Evolutionary conservation across 805 yeast species (phyloP), one percentile per base, ranked within the genome.

Genomic region (Soucietia sequanensis): DNA sequence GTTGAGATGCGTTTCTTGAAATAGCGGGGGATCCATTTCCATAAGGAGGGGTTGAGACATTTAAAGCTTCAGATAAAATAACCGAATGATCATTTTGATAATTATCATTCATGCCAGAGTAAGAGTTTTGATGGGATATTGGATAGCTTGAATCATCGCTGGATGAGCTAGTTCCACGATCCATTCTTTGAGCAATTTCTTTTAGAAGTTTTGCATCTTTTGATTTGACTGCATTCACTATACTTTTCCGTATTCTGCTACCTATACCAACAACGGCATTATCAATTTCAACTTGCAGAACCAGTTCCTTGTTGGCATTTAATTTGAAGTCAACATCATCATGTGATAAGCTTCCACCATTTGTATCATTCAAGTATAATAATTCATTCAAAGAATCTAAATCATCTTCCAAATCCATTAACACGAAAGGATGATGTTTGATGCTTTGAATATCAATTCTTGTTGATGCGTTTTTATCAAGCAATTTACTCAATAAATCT

Each of bases 191-290:
- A 5, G 50, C 40, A 22, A 58, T 43, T 13, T 43, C 51, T 24
- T 41, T 44, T 27, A 50, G 30, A 3, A 52, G 42, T 15, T 56
- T 62, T 2, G 37, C 34, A 30, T 55, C 60, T 29, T 52, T 43
- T 28, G 40, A 14, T 7, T 43, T 50, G 25, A 62, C 54, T 1
- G 76, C 79, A 31, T 66, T 68, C 4, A 72, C 60, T 4, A 80
- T 49, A 17, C 75, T 71, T 38, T 68, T 72, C 46, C 68, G 76
- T 27, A 87, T 68, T 35, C 81, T 70, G 33, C 78, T 73, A 6
- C 89, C 90, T 31, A 88, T 72, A n/a, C 95, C 95, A 23, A 81
- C 73, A 3, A 88, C 88, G 1, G 95, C 95, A 41, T 78, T 75
- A 42, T 80, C 75, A 6, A 85, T 72, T 40, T 88, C 95, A 38